Conservation (phyloP, 352 stramenopile genomes). For the Phytophthora idaei region DNA sequence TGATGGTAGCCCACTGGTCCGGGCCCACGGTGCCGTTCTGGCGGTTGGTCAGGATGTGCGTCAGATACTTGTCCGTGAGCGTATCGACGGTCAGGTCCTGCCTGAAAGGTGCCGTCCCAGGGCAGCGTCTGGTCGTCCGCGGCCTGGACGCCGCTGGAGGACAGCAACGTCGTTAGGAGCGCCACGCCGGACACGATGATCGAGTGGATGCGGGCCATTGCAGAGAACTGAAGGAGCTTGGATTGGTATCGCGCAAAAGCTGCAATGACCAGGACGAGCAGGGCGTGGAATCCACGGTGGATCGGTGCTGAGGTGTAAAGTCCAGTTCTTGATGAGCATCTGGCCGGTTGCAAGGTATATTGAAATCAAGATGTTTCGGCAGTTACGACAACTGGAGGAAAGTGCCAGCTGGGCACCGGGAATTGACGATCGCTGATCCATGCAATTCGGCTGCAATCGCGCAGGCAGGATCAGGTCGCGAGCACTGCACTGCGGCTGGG, state of each 20-base stretch:
- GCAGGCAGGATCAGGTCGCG: slow-evolving; percentile 2
- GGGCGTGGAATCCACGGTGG: not conserved
- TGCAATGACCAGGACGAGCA: slow-evolving; percentile 26
- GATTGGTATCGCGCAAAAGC: slow-evolving; percentile 18
- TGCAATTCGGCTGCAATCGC: not conserved
- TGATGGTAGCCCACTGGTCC: slow-evolving; percentile 56
- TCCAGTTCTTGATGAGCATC: slow-evolving; percentile 15
- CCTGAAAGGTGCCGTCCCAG: slow-evolving; percentile 60
- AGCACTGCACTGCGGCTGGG: slow-evolving; percentile 5
- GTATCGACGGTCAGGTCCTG: slow-evolving; percentile 58
- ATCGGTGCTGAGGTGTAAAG: slow-evolving; percentile 24
- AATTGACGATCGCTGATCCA: slow-evolving; percentile 7
- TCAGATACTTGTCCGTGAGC: slow-evolving; percentile 61
- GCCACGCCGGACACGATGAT: slow-evolving; percentile 23
- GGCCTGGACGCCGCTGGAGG: slow-evolving; percentile 9
- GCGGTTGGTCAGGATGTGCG: slow-evolving; percentile 71
- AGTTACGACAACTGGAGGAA: slow-evolving; percentile 7
- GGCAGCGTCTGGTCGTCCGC: slow-evolving; percentile 51
- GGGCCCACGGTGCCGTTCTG: slow-evolving; percentile 46
- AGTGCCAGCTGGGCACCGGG: slow-evolving; percentile 1
- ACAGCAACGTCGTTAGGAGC: slow-evolving; percentile 30
- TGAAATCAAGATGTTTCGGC: slow-evolving; percentile 9
- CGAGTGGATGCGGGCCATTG: slow-evolving; percentile 33
- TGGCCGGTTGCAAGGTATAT: slow-evolving; percentile 14
- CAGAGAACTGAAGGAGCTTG: not conserved